Evolutionary conservation across 257 asterid genomes (phyloP).

Genomic region (Solanum chiquidenum): DNA sequence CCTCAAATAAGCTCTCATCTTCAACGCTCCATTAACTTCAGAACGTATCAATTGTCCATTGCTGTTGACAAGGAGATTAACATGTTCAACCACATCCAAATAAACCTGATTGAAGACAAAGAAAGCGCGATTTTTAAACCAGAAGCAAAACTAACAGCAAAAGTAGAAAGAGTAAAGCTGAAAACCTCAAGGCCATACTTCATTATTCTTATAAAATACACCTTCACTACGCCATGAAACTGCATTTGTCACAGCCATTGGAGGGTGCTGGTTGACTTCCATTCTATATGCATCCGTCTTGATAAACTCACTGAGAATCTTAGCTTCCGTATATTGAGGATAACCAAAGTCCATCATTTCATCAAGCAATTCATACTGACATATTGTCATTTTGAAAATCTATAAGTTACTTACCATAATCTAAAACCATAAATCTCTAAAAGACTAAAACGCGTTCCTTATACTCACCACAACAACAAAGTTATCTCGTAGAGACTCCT

Average conservation of each 20-base stretch:
- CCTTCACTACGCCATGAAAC: constrained; percentile 99
- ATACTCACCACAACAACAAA: constrained; percentile 87
- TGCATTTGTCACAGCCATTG: constrained; percentile 99
- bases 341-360: constrained; percentile 99
- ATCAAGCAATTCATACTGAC: constrained; percentile 89
- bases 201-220: constrained; percentile 84
- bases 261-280: constrained; percentile 98
- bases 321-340: constrained; percentile 97
- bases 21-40: constrained; percentile 93
- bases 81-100: constrained; percentile 98
- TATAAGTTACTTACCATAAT: neutral
- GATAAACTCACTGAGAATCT: constrained; percentile 95
- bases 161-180: neutral
- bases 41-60: constrained; percentile 94
- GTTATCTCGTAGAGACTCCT: constrained; percentile 95
- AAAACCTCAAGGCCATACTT: constrained; percentile 33
- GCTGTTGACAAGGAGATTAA: constrained; percentile 94
- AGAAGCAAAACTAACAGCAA: neutral
- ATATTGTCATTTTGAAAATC: neutral
- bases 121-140: neutral
- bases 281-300: constrained; percentile 98
- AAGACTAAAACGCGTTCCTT: constrained; percentile 3
- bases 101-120: constrained; percentile 57
- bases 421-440: neutral
- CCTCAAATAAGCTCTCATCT: constrained; percentile 98